Evolutionary conservation across 257 asterid genomes (phyloP), one percentile per base, ranked within the genome.

Genomic region (Ilex asprella): DNA sequence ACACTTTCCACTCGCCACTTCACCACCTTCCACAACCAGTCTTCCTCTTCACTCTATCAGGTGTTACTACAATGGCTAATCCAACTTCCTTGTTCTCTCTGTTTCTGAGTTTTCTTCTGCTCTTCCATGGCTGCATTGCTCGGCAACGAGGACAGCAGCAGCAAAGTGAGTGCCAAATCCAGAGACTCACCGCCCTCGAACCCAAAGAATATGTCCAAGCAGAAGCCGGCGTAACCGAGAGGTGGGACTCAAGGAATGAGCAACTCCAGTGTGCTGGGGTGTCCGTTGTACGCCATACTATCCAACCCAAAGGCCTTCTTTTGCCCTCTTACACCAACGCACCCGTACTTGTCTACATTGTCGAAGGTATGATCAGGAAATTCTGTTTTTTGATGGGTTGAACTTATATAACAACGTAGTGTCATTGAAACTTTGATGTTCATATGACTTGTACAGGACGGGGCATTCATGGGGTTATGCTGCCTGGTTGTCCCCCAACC

Each of bases 401-500:
- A 35, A 35, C 8, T 35, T 35, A 35, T 35, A 31, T 27, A 16
- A 21, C 27, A 21, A 21, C 12, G 32, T 1, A 2, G n/a, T 55
- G 15, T 32, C 30, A n/a, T 35, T 11, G 30, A n/a, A 59, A 31
- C 43, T 35, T 7, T 35, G 41, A 35, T 35, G 5, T 35, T 35
- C 8, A 35, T 35, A 35, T 35, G 41, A 35, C 16, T 49, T 11
- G 31, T 46, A 55, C 72, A 87, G 96, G 94, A 7, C 54, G 60
- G 76, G 95, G 86, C 2, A 56, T 75, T 16, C 43, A 64, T 2
- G 92, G 90, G 41, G 44, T 69, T 0, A 0, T 74, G 79, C 5
- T 76, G 4, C 79, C 94, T 35, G 94, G 96, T 12, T 85, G 96
- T 67, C 87, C 96, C 0, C 91, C 86, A 57, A 86, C 96, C 0